phyloP scores from a whole-genome alignment of 2,329 filamentous ascomycete species.

The Curvularia eragrostidis region DNA sequence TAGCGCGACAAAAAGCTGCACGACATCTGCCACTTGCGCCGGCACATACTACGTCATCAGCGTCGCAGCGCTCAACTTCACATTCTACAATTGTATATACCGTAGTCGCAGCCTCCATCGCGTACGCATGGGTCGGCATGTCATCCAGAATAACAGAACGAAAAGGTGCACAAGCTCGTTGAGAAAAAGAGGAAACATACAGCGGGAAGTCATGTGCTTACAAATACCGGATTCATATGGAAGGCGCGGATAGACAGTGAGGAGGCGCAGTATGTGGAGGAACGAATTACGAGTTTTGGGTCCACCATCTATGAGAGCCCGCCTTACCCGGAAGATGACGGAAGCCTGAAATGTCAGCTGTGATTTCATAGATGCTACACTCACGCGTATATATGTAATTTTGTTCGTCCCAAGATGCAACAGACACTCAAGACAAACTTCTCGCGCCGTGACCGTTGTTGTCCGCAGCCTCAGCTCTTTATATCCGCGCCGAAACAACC shows the following conservation, averaged over 20 bases:
- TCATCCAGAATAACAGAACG: background rate
- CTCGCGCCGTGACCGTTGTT: background rate
- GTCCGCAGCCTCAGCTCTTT: background rate
- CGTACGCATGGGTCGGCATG: background rate
- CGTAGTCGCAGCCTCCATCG: background rate
- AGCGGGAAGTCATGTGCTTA: background rate
- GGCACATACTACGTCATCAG: background rate
- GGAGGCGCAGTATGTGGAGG: constrained; percentile 5
- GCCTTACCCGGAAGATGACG: constrained; percentile 27
- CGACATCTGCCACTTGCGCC: background rate
- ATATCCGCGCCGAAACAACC: background rate
- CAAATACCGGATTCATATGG: background rate
- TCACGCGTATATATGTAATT: background rate
- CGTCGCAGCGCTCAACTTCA: background rate
- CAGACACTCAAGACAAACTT: background rate
- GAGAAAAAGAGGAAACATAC: background rate
- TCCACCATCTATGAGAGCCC: constrained; percentile 5
- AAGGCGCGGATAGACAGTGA: constrained; percentile 1
- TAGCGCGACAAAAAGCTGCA: background rate
- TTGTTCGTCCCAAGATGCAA: background rate
- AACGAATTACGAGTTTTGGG: background rate
- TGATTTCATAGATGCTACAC: constrained; percentile 4
- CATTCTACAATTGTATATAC: background rate
- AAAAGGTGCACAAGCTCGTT: background rate
- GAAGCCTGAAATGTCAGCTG: constrained; percentile 32